Conservation (phyloP, 2,329 filamentous ascomycete species). For the Aspergillus tamarii region DNA sequence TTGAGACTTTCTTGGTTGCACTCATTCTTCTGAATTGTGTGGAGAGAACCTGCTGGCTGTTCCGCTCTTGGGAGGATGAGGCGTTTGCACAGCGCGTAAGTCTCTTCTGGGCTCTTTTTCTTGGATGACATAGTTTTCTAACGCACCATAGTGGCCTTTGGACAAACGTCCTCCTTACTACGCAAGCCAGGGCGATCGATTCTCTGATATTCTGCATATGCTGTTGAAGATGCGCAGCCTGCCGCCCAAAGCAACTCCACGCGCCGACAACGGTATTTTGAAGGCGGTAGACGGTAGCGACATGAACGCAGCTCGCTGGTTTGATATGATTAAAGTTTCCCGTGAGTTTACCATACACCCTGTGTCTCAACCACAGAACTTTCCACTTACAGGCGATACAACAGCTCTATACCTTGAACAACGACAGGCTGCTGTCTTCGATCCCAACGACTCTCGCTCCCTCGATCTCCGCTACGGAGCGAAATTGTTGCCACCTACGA, state of each 20-base stretch:
- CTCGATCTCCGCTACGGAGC: conserved; percentile 46
- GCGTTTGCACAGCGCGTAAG: conserved; percentile 40
- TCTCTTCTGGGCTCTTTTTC: conserved; percentile 9
- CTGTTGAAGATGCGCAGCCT: conserved; percentile 60
- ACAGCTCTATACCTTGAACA: conserved; percentile 44
- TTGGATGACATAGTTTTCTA: background rate
- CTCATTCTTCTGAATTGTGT: conserved; percentile 63
- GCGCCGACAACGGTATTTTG: conserved; percentile 42
- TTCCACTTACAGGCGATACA: background rate
- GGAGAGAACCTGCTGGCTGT: conserved; percentile 63
- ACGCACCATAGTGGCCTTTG: conserved; percentile 53
- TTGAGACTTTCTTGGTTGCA: conserved; percentile 63
- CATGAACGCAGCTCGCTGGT: conserved; percentile 44
- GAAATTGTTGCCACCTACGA: conserved; percentile 35
- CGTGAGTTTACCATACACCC: conserved; percentile 32
- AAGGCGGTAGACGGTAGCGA: conserved; percentile 43
- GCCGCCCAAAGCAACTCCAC: conserved; percentile 44
- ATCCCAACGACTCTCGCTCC: conserved; percentile 45
- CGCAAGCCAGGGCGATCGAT: conserved; percentile 60
- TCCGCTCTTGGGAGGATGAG: conserved; percentile 55
- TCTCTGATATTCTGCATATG: conserved; percentile 61
- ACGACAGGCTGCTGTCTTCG: conserved; percentile 41
- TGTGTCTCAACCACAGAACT: too few relatives aligned
- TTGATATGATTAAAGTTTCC: conserved; percentile 45
- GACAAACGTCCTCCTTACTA: conserved; percentile 56